A percentile compares a stretch with the other conserved stretches of the same genome.
These are phyloP conservation scores for Spathaspora sp. DNA, from an alignment of 1,139 yeast species.

Conservation along the genomic window DNA sequence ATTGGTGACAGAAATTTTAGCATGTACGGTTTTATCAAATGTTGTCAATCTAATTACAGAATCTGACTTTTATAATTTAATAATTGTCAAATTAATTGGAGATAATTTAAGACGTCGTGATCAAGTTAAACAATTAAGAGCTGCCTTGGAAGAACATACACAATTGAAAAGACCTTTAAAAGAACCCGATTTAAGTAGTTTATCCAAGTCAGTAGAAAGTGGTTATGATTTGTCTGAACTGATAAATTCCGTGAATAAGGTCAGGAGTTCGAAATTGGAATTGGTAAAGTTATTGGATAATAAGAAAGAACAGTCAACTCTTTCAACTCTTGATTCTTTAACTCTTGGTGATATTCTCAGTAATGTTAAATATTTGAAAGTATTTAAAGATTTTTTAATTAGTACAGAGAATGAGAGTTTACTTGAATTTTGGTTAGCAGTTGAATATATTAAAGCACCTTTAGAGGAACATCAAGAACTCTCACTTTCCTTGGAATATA, in stretches of 20 bases:
- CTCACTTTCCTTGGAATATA: constrained; percentile 35
- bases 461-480: constrained; percentile 49
- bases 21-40: constrained; percentile 49
- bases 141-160: constrained; percentile 69
- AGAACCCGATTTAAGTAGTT: not conserved
- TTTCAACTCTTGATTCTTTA: constrained; percentile 1
- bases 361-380: constrained; percentile 21
- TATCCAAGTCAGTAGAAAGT: not conserved
- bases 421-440: constrained; percentile 65
- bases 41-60: constrained; percentile 60
- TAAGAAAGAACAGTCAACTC: constrained; percentile 3
- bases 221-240: not conserved
- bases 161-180: constrained; percentile 10
- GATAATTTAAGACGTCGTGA: constrained; percentile 69
- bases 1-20: constrained; percentile 62
- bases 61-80: constrained; percentile 74
- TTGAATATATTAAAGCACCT: constrained; percentile 71
- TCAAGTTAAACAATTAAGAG: constrained; percentile 72
- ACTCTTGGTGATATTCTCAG: constrained; percentile 10
- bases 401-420: constrained; percentile 40
- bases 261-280: constrained; percentile 1
- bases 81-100: constrained; percentile 61
- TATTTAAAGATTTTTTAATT: constrained; percentile 59
- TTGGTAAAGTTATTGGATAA: constrained; percentile 10
- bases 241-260: not conserved